These are phyloP conservation scores for Fusarium virguliforme DNA, from an alignment of 2,329 filamentous ascomycete species.

Conservation along the genomic window DNA sequence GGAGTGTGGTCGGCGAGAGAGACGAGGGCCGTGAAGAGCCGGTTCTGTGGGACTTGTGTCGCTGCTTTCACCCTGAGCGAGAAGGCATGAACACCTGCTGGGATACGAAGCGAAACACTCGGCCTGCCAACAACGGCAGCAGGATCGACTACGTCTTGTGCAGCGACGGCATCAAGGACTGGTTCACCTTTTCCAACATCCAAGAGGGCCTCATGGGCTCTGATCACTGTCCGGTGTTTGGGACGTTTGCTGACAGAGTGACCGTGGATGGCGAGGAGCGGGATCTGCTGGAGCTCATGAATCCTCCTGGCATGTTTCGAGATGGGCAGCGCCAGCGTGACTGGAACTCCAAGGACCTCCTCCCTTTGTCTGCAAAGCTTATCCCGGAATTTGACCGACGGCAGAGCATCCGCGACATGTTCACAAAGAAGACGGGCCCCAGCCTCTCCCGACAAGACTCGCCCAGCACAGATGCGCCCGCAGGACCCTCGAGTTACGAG, in stretches of 20 bases:
- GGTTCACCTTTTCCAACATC: slow-evolving; percentile 87
- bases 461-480: slow-evolving; percentile 9
- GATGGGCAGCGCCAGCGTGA: slow-evolving; percentile 76
- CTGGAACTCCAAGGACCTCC: slow-evolving; percentile 76
- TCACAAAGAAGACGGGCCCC: slow-evolving; percentile 63
- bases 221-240: slow-evolving; percentile 96
- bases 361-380: slow-evolving; percentile 84
- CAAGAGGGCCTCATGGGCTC: slow-evolving; percentile 96
- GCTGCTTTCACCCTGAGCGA: slow-evolving; percentile 84
- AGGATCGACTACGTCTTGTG: slow-evolving; percentile 96
- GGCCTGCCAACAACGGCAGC: slow-evolving; percentile 93
- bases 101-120: slow-evolving; percentile 94
- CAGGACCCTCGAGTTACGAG: not conserved
- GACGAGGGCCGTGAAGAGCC: slow-evolving; percentile 80
- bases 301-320: slow-evolving; percentile 80
- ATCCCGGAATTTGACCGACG: slow-evolving; percentile 91
- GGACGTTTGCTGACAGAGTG: slow-evolving; percentile 77
- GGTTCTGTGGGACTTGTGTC: slow-evolving; percentile 86
- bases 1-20: slow-evolving; percentile 75
- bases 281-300: slow-evolving; percentile 81
- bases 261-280: slow-evolving; percentile 63
- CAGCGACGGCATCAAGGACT: slow-evolving; percentile 82
- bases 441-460: slow-evolving; percentile 22
- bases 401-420: slow-evolving; percentile 94
- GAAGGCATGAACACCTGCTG: slow-evolving; percentile 97